A percentile compares a stretch with the other conserved stretches of the same genome.
Evolutionary conservation across 2,329 filamentous ascomycete species (phyloP).

Genomic region (Arthroderma uncinatum): DNA sequence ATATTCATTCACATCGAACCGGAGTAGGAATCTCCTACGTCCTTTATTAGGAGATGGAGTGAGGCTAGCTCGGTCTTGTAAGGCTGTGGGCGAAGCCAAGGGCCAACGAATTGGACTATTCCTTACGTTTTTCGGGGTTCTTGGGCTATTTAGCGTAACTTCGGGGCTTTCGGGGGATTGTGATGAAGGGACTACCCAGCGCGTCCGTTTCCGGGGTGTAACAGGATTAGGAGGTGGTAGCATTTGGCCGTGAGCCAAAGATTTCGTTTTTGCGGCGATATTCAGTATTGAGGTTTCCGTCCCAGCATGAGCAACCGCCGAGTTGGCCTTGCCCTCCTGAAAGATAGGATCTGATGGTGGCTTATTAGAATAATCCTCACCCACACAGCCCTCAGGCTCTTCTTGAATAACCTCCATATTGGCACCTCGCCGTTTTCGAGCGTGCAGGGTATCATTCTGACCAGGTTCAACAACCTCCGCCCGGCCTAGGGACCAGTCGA

Average conservation of each 20-base stretch:
- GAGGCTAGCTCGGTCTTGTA: neutral
- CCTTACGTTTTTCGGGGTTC: neutral
- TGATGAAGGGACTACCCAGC: constrained; percentile 31
- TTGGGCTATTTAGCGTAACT: constrained; percentile 16
- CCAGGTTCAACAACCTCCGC: neutral
- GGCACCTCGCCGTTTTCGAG: constrained; percentile 2
- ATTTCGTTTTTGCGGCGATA: neutral
- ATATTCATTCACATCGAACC: neutral
- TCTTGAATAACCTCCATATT: constrained; percentile 8
- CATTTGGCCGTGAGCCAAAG: neutral
- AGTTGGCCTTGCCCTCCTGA: neutral
- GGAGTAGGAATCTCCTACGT: neutral
- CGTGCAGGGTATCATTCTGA: neutral
- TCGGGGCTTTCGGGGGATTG: constrained; percentile 35
- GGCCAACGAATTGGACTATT: neutral
- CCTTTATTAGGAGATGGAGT: neutral
- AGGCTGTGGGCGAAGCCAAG: neutral
- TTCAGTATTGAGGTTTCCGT: neutral
- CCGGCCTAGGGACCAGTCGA: neutral
- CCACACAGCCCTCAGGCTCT: neutral
- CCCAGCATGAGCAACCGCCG: neutral
- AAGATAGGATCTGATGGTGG: neutral
- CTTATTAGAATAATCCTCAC: neutral
- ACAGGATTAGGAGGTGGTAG: constrained; percentile 10
- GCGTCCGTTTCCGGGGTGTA: constrained; percentile 26